phyloP scores from a whole-genome alignment of 371 early-diverging fungal species.

The Spiromyces aspiralis region DNA sequence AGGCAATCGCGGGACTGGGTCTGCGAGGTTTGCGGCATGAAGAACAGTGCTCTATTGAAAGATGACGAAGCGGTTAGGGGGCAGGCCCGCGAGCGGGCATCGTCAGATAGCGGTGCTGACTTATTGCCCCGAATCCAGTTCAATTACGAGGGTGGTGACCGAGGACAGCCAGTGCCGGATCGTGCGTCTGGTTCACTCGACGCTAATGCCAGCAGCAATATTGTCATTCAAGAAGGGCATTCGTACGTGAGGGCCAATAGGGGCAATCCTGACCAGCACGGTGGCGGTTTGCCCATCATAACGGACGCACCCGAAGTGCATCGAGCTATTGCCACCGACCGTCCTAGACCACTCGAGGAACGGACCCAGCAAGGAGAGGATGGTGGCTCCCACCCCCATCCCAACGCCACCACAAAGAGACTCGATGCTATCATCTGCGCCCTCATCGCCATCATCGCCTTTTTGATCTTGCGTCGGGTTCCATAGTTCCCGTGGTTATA shows the following conservation, averaged over 20 bases:
- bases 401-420: neutral
- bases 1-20: conserved; percentile 23
- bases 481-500: neutral
- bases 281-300: no score
- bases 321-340: neutral
- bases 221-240: neutral
- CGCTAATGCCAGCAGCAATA: neutral
- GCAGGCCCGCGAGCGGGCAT: neutral
- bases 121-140: no score
- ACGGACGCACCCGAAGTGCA: neutral
- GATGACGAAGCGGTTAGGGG: neutral
- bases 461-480: neutral
- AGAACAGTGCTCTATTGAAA: neutral
- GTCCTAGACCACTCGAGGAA: no score
- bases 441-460: neutral
- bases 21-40: neutral
- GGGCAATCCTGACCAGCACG: neutral
- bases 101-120: neutral
- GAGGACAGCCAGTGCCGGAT: no score
- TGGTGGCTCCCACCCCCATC: neutral
- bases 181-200: neutral
- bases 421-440: neutral
- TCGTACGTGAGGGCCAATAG: neutral
- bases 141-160: no score
- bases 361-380: no score